These are phyloP conservation scores for Fomitopsis serialis DNA, from an alignment of 768 basidiomycete genomes.

Conservation along the genomic window DNA sequence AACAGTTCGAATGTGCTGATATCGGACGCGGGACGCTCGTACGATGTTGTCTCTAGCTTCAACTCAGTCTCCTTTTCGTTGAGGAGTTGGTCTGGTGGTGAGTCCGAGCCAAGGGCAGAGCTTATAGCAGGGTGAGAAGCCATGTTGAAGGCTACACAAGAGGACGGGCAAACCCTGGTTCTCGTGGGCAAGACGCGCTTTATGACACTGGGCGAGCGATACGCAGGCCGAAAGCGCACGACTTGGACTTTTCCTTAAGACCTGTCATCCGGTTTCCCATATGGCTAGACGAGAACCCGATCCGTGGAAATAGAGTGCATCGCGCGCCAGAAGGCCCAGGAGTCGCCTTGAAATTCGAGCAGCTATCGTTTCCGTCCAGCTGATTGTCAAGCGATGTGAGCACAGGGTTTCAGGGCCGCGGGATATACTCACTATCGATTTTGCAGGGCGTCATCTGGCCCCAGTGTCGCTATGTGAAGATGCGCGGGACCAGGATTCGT, in stretches of 20 bases:
- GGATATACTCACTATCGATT: neutral
- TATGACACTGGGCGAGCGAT: neutral
- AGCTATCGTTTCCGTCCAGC: neutral
- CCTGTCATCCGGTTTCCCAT: neutral
- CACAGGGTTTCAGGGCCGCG: neutral
- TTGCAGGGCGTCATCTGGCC: too few relatives aligned
- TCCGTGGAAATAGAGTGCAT: neutral
- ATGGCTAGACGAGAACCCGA: neutral
- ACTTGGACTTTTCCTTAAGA: neutral
- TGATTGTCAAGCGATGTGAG: neutral
- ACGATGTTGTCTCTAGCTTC: neutral
- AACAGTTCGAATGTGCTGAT: neutral
- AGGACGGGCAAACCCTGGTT: neutral
- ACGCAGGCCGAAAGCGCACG: neutral
- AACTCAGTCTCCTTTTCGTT: neutral
- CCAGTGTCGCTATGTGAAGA: too few relatives aligned
- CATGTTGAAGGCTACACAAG: neutral
- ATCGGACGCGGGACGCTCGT: neutral
- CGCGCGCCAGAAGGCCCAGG: neutral
- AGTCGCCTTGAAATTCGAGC: neutral
- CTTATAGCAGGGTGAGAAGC: neutral
- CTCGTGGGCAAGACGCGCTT: neutral
- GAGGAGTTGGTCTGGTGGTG: neutral
- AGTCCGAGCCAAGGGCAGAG: too few relatives aligned
- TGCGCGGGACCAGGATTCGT: neutral